phyloP scores from a whole-genome alignment of 2,329 filamentous ascomycete species.

The Ophiostoma tasmaniense region DNA sequence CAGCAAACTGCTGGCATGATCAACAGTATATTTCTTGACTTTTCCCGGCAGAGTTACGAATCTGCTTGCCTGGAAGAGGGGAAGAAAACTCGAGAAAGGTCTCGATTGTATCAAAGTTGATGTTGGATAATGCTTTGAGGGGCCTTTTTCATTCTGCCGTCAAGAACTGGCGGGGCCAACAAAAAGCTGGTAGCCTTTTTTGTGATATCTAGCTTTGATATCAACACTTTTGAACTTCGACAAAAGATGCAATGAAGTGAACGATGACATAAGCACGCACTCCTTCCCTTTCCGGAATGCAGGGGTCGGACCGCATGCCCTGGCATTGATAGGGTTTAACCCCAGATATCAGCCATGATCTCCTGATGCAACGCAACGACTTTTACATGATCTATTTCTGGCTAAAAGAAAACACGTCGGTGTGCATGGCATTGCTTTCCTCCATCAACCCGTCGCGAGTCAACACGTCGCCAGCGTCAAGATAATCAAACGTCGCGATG shows the following conservation, averaged over 20 bases:
- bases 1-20: neutral
- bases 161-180: neutral
- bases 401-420: neutral
- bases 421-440: neutral
- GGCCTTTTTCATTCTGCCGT: neutral
- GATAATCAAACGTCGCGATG: neutral
- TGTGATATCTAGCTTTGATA: neutral
- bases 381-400: neutral
- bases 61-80: neutral
- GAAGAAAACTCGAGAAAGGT: neutral
- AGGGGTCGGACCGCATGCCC: neutral
- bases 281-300: neutral
- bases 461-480: neutral
- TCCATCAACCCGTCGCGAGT: neutral
- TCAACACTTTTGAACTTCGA: neutral
- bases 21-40: neutral
- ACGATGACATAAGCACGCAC: neutral
- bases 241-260: neutral
- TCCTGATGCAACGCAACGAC: neutral
- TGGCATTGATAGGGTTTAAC: neutral
- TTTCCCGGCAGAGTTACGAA: neutral
- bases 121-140: neutral
- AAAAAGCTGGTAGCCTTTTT: neutral
- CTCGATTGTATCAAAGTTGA: neutral
- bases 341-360: neutral